phyloP scores from a whole-genome alignment of 1,139 yeast species.

The Hyphopichia burtonii region DNA sequence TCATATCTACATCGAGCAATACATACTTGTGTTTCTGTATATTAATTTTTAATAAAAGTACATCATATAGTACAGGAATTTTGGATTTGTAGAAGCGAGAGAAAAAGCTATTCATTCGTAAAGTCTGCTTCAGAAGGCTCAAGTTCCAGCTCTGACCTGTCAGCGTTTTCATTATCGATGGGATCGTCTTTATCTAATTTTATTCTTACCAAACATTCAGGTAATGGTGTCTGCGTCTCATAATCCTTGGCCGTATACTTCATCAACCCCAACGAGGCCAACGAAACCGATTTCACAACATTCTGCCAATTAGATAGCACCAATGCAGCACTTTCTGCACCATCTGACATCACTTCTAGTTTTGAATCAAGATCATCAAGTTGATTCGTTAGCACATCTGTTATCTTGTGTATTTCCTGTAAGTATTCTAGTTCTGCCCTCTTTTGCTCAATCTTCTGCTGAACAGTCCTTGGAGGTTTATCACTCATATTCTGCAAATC shows the following conservation, averaged over 20 bases:
- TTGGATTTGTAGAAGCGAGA: not conserved
- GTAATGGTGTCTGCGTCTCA: constrained; percentile 35
- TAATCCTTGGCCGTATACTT: constrained; percentile 48
- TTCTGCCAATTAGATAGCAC: constrained; percentile 70
- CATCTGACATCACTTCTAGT: constrained; percentile 51
- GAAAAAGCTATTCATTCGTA: not conserved
- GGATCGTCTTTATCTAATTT: constrained; percentile 42
- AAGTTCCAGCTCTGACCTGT: not conserved
- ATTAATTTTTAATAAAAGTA: not conserved
- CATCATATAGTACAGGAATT: not conserved
- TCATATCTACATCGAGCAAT: not conserved
- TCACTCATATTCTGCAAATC: not conserved
- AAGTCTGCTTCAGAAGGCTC: not conserved
- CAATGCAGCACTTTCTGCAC: constrained; percentile 55
- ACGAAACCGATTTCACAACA: constrained; percentile 60
- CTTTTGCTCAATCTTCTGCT: constrained; percentile 44
- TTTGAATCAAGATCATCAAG: constrained; percentile 50
- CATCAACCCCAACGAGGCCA: constrained; percentile 63
- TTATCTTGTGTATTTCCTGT: constrained; percentile 48
- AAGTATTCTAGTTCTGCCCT: constrained; percentile 52
- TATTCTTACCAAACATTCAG: constrained; percentile 66
- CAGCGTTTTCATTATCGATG: not conserved
- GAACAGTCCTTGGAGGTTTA: constrained; percentile 7
- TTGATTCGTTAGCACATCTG: constrained; percentile 46
- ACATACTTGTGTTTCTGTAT: not conserved